These are phyloP conservation scores for Cladosporium sp. DNA, from an alignment of 2,329 filamentous ascomycete genomes.

Conservation along the genomic window DNA sequence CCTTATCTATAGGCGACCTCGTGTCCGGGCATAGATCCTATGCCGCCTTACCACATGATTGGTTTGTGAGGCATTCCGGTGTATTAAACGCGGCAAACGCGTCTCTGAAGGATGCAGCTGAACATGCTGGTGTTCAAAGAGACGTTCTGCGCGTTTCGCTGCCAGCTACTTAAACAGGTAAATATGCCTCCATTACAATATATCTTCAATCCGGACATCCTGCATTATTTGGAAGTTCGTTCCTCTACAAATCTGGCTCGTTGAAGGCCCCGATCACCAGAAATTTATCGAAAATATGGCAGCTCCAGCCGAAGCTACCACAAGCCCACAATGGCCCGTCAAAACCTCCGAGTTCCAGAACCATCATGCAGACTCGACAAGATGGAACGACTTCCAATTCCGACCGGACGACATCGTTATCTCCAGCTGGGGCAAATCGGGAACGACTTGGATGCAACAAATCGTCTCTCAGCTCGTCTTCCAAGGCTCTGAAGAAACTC, in stretches of 20 bases:
- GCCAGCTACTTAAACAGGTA: neutral
- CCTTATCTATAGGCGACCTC: neutral
- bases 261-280: neutral
- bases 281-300: neutral
- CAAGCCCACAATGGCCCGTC: neutral
- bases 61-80: neutral
- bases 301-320: too few relatives aligned
- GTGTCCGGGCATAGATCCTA: neutral
- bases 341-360: slow-evolving; percentile 3
- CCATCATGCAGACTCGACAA: neutral
- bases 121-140: neutral
- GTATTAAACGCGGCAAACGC: neutral
- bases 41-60: neutral
- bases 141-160: neutral
- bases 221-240: neutral
- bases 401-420: slow-evolving; percentile 12
- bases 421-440: slow-evolving; percentile 11
- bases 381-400: slow-evolving; percentile 11
- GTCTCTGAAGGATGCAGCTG: neutral
- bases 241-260: neutral
- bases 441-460: slow-evolving; percentile 7
- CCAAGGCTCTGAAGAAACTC: neutral
- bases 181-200: neutral
- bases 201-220: neutral
- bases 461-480: slow-evolving; percentile 16